Evolutionary conservation across 306 rosid genomes (phyloP).

Genomic region (Pyrus pyrifolia): DNA sequence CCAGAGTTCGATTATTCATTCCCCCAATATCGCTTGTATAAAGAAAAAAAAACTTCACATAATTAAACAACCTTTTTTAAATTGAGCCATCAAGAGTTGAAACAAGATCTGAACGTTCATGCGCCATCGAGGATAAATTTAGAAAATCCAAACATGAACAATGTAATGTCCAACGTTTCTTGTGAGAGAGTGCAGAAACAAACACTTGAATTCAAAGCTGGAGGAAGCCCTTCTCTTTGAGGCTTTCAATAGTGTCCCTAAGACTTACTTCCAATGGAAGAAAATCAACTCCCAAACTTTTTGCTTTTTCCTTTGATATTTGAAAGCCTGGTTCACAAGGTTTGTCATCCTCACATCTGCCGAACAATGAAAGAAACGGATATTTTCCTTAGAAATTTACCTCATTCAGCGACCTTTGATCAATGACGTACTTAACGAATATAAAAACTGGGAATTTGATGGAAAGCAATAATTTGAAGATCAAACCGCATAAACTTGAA

Average conservation of each 20-base stretch:
- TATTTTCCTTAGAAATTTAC: not conserved
- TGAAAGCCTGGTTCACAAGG: not conserved
- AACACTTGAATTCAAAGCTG: not conserved
- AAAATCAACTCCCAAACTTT: constrained; percentile 10
- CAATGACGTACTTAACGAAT: not conserved
- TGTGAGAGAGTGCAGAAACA: not conserved
- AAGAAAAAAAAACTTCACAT: not conserved
- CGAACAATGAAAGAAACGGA: not conserved
- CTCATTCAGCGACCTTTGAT: not conserved
- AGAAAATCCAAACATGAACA: not conserved
- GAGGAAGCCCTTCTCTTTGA: constrained; percentile 15
- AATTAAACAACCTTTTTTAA: not conserved
- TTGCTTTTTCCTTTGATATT: constrained; percentile 12
- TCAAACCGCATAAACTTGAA: not conserved
- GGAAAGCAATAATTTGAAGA: not conserved
- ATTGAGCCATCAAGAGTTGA: not conserved
- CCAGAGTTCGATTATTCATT: not conserved
- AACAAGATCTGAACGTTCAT: not conserved
- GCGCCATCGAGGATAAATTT: not conserved
- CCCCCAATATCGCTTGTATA: no score
- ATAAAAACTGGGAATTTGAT: not conserved
- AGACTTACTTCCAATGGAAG: constrained; percentile 16
- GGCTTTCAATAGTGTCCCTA: constrained; percentile 18
- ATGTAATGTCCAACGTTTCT: not conserved
- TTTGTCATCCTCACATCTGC: constrained; percentile 11